phyloP scores from a whole-genome alignment of 164 flowering plant species.

The Chimonanthus salicifolius region DNA sequence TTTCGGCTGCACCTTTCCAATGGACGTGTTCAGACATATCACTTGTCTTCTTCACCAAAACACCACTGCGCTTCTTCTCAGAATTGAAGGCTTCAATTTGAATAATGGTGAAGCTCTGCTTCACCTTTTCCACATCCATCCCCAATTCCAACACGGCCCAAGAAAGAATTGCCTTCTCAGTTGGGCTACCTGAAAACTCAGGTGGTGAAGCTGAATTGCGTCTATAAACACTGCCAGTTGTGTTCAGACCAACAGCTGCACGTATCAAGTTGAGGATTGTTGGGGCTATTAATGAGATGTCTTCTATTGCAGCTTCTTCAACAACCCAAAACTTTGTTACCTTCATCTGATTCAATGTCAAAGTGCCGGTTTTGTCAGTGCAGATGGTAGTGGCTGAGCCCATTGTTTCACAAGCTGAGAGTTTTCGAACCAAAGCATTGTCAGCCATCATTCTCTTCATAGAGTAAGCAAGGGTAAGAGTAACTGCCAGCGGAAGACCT shows the following conservation, averaged over 20 bases:
- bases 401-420: constrained; percentile 35
- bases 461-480: constrained; percentile 37
- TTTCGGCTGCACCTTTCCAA: constrained; percentile 74
- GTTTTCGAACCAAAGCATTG: constrained; percentile 32
- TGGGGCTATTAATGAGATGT: constrained; percentile 12
- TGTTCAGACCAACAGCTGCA: constrained; percentile 49
- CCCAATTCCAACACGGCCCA: constrained; percentile 44
- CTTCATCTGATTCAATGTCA: constrained; percentile 51
- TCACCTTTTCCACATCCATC: constrained; percentile 34
- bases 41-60: constrained; percentile 23
- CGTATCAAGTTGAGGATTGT: constrained; percentile 27
- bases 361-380: constrained; percentile 47
- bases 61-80: constrained; percentile 49
- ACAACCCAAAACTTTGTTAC: constrained; percentile 54
- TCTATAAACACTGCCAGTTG: constrained; percentile 42
- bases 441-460: constrained; percentile 43
- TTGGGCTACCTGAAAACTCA: constrained; percentile 62
- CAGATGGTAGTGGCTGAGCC: constrained; percentile 34
- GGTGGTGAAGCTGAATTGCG: constrained; percentile 11
- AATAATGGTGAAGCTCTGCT: constrained; percentile 17
- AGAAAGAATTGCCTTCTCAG: constrained; percentile 61
- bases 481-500: constrained; percentile 52
- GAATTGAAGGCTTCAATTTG: constrained; percentile 63
- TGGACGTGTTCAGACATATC: constrained; percentile 32
- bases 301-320: constrained; percentile 12